A percentile compares a stretch with the other conserved stretches of the same genome.
These are phyloP conservation scores for Apostasia ramifera DNA, from an alignment of 106 monocot genomes.

Conservation along the genomic window DNA sequence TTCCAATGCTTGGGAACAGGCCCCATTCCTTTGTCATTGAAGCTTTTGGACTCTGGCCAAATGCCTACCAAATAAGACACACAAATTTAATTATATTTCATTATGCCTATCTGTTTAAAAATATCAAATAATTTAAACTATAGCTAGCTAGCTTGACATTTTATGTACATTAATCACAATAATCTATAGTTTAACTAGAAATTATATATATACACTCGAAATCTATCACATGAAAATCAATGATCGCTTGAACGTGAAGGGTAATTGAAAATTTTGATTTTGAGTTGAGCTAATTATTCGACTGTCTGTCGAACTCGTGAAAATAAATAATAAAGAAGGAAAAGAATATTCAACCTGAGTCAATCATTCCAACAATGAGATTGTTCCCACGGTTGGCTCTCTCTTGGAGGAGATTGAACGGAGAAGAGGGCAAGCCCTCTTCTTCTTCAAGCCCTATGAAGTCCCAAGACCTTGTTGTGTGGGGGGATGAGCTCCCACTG, in stretches of 20 bases:
- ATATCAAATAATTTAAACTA: too few relatives aligned
- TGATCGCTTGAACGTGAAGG: too few relatives aligned
- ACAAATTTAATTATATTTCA: too few relatives aligned
- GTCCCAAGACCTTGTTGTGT: constrained; percentile 96
- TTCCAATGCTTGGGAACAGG: constrained; percentile 61
- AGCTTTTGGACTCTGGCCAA: constrained; percentile 93
- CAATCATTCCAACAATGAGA: constrained; percentile 78
- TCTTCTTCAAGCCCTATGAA: constrained; percentile 31
- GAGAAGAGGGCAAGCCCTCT: constrained; percentile 21
- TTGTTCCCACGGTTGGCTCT: constrained; percentile 34
- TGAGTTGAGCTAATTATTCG: too few relatives aligned
- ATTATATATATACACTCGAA: not conserved
- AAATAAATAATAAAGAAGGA: not conserved
- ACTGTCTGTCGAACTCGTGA: not conserved
- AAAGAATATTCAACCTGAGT: constrained; percentile 41
- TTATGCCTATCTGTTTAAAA: too few relatives aligned
- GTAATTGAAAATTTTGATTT: too few relatives aligned
- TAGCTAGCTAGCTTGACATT: too few relatives aligned
- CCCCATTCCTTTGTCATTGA: constrained; percentile 59
- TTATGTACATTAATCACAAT: not conserved
- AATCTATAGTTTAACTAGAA: not conserved
- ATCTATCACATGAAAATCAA: not conserved
- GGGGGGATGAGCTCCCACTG: constrained; percentile 36
- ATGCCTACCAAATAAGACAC: constrained; percentile 36
- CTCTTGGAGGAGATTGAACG: constrained; percentile 12